Evolutionary conservation across 2,329 filamentous ascomycete species (phyloP), one percentile per base, ranked within the genome.

Genomic region (Calonectria crousiana): DNA sequence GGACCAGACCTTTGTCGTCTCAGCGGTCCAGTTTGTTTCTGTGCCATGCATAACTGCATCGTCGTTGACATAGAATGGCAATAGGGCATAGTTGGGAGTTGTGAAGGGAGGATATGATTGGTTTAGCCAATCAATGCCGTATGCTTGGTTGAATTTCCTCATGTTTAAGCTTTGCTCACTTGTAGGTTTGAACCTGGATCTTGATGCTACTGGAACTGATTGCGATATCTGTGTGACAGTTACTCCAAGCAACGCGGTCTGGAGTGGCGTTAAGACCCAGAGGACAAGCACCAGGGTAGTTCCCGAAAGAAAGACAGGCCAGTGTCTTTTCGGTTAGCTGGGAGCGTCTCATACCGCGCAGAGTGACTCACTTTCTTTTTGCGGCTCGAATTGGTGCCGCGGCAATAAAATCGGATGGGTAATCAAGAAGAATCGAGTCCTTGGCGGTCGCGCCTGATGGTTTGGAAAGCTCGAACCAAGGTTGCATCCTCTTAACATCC

Each of bases 1-100:
- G 2, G 62, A 23, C 62, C 62, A 67, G 6, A 67, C 9, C 20
- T 67, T 72, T 30, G 62, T 72, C 28, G 69, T 72, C 38, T 44
- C 41, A 3, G 56, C 69, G 6, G 51, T 60, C 69, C 69, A 72
- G 30, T 67, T 72, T 6, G 26, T 26, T 1, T 36, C 20, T 28
- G 49, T 11, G 11, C 49, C 49, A 6, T 23, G 23, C 18, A 51
- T 10, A 51, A 51, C 49, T 28, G 23, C 26, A 26, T 4, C 49
- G 23, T 51, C 23, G 49, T 51, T 28, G 49, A 51, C n/a, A 6
- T 49, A 49, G 41, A 49, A 65, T 13, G 60, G 60, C 18, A 49
- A 23, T 4, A 65, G 26, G 2, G 60, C 60, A 28, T 65, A 65
- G 16, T 30, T 20, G 28, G 16, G 4, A 6, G 60, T 32, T 18